These are phyloP conservation scores for Phytophthora tubulina DNA, from an alignment of 352 stramenopile species.

Conservation along the genomic window DNA sequence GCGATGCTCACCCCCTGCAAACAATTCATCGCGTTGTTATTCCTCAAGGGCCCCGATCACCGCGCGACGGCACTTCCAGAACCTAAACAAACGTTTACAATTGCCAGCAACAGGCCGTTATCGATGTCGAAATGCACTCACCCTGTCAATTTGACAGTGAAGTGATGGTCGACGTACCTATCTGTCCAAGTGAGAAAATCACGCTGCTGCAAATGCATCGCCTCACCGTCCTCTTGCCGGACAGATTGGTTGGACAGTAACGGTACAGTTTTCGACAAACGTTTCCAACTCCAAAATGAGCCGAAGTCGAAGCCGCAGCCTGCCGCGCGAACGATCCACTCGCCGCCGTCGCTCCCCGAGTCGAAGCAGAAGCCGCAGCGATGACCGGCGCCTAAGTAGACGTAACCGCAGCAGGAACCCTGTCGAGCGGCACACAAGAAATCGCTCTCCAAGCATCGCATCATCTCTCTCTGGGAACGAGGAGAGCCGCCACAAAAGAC, in stretches of 20 bases:
- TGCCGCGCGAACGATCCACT: conserved; percentile 13
- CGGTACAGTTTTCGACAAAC: conserved; percentile 19
- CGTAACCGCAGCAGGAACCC: conserved; percentile 31
- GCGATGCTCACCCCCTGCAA: background rate
- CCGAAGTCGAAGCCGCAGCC: conserved; percentile 33
- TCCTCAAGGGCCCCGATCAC: background rate
- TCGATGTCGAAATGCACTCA: too few species aligned
- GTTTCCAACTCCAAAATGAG: conserved; percentile 19
- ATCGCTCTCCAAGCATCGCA: conserved; percentile 15
- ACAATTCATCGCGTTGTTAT: conserved; percentile 19
- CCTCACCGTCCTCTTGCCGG: background rate
- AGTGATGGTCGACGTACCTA: background rate
- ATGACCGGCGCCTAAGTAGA: conserved; percentile 6
- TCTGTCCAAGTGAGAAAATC: background rate
- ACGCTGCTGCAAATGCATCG: too few species aligned
- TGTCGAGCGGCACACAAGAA: conserved; percentile 6
- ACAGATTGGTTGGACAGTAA: conserved; percentile 20
- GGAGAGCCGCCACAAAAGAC: conserved; percentile 20
- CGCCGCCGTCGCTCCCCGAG: conserved; percentile 10
- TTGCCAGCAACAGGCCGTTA: background rate
- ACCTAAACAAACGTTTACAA: background rate
- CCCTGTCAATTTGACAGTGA: too few species aligned
- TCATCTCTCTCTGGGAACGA: conserved; percentile 13
- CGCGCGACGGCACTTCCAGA: background rate
- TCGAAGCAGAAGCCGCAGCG: conserved; percentile 30